These are phyloP conservation scores for Fusarium paranaense DNA, from an alignment of 2,329 filamentous ascomycete genomes.

Conservation along the genomic window DNA sequence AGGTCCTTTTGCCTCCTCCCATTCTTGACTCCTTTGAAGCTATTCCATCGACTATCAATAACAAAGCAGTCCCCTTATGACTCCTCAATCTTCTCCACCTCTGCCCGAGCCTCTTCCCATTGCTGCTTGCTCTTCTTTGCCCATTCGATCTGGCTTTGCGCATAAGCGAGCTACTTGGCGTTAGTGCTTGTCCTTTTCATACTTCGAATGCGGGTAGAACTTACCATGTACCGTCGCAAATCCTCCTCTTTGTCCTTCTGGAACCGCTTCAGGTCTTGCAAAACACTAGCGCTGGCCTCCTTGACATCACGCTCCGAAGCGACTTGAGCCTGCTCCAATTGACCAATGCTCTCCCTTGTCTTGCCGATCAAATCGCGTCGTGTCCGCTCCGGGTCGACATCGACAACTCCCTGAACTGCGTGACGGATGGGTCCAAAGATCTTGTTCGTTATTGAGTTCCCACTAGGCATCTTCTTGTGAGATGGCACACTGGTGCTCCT, in stretches of 20 bases:
- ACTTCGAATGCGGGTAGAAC: slow-evolving; percentile 48
- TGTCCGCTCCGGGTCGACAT: slow-evolving; percentile 94
- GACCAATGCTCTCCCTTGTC: slow-evolving; percentile 85
- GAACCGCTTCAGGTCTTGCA: slow-evolving; percentile 92
- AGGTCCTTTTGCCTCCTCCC: slow-evolving; percentile 20
- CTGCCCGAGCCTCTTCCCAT: slow-evolving; percentile 89
- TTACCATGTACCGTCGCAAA: slow-evolving; percentile 93
- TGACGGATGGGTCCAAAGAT: slow-evolving; percentile 96
- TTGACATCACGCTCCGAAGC: slow-evolving; percentile 92
- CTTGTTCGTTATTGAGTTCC: slow-evolving; percentile 92
- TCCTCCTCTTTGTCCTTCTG: slow-evolving; percentile 97
- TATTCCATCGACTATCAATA: slow-evolving; percentile 5
- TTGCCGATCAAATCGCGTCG: slow-evolving; percentile 94
- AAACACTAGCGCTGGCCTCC: slow-evolving; percentile 87
- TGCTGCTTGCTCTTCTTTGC: slow-evolving; percentile 89
- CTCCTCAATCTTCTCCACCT: slow-evolving; percentile 88
- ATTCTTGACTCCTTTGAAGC: slow-evolving; percentile 17
- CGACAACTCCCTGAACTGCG: slow-evolving; percentile 94
- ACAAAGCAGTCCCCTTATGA: slow-evolving; percentile 48
- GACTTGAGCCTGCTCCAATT: slow-evolving; percentile 91
- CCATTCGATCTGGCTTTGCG: slow-evolving; percentile 94
- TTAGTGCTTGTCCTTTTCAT: slow-evolving; percentile 29
- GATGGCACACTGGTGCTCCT: slow-evolving; percentile 54
- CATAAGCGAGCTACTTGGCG: slow-evolving; percentile 80
- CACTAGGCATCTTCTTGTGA: slow-evolving; percentile 85